Evolutionary conservation across 2,329 filamentous ascomycete species (phyloP).

Genomic region (Alternaria ethzedia): DNA sequence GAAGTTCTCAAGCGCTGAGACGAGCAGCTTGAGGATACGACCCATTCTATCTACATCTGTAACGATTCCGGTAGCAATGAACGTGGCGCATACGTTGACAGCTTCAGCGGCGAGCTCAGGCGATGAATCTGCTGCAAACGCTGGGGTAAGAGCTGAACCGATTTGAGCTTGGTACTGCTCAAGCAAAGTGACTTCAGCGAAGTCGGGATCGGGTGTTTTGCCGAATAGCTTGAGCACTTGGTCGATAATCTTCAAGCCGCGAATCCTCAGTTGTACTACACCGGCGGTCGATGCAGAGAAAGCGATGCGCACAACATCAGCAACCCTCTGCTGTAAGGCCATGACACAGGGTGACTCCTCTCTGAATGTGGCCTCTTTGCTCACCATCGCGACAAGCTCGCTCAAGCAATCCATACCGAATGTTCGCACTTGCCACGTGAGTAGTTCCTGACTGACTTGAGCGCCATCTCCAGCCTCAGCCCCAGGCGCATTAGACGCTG

Average conservation of each 20-base stretch:
- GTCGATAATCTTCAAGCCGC: constrained; percentile 92
- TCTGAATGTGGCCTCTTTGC: constrained; percentile 78
- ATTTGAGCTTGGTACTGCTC: constrained; percentile 99
- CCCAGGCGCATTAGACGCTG: constrained; percentile 66
- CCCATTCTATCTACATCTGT: constrained; percentile 99
- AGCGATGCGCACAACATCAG: constrained; percentile 93
- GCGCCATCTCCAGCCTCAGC: constrained; percentile 50
- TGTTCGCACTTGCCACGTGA: constrained; percentile 93
- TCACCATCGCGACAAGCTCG: constrained; percentile 79
- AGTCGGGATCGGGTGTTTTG: constrained; percentile 93
- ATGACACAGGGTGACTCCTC: constrained; percentile 79
- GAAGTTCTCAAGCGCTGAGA: constrained; percentile 90
- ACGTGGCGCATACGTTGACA: constrained; percentile 96
- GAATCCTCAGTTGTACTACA: constrained; percentile 86
- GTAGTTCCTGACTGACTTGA: constrained; percentile 73
- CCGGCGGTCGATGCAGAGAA: constrained; percentile 96
- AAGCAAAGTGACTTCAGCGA: constrained; percentile 92
- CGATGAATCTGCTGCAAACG: constrained; percentile 93
- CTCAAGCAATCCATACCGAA: constrained; percentile 91
- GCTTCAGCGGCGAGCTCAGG: constrained; percentile 95
- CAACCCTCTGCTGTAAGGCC: constrained; percentile 81
- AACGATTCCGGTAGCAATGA: constrained; percentile 96
- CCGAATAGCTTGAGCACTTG: constrained; percentile 95
- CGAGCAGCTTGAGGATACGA: constrained; percentile 90
- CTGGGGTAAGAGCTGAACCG: constrained; percentile 92